phyloP scores from a whole-genome alignment of 805 yeast genomes.

The Schwanniomyces yamadae region DNA sequence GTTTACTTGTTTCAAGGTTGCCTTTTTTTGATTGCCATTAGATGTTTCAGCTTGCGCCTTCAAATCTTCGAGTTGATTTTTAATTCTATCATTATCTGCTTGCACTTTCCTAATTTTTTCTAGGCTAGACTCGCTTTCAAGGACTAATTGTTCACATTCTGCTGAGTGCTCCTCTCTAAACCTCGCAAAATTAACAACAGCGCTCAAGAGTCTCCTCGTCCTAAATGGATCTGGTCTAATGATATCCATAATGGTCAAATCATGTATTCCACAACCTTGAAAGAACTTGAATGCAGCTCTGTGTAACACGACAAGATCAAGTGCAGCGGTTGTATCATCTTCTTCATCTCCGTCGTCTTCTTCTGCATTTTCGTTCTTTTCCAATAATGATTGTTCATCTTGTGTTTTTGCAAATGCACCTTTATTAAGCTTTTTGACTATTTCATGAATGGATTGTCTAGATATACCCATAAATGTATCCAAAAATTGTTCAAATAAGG shows the following conservation, averaged over 20 bases:
- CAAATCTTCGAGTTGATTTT: conserved; percentile 29
- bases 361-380: conserved; percentile 7
- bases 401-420: conserved; percentile 7
- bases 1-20: conserved; percentile 39
- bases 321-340: conserved; percentile 33
- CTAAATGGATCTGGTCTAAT: conserved; percentile 74
- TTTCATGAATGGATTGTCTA: conserved; percentile 23
- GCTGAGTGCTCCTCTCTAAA: conserved; percentile 75
- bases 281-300: conserved; percentile 61
- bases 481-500: conserved; percentile 58
- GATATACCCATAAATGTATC: conserved; percentile 60
- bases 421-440: conserved; percentile 9
- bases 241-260: conserved; percentile 72
- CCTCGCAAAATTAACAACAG: conserved; percentile 81
- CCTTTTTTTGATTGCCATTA: conserved; percentile 24
- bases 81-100: conserved; percentile 41
- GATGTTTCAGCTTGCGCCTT: conserved; percentile 31
- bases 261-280: conserved; percentile 71
- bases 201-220: conserved; percentile 66
- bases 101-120: conserved; percentile 39
- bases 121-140: conserved; percentile 50
- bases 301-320: conserved; percentile 56
- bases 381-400: conserved; percentile 7
- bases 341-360: conserved; percentile 27
- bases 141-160: conserved; percentile 64